phyloP scores from a whole-genome alignment of 768 basidiomycete species.

The Serpula lacrymans region DNA sequence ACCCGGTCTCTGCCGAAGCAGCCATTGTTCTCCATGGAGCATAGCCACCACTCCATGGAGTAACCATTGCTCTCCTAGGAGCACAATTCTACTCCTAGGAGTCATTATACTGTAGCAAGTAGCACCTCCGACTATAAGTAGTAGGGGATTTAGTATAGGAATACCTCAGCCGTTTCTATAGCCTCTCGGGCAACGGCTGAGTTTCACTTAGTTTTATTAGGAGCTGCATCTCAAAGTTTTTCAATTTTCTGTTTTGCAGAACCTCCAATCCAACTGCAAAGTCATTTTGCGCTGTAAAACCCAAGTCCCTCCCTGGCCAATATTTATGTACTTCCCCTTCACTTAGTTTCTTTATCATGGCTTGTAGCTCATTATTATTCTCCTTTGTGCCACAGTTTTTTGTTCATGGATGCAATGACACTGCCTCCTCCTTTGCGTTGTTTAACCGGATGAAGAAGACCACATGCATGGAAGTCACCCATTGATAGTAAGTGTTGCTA shows the following conservation, averaged over 20 bases:
- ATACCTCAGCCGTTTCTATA: too few relatives aligned
- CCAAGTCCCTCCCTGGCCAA: not conserved
- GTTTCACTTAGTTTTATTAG: too few relatives aligned
- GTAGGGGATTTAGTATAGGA: too few relatives aligned
- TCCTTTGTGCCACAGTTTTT: not conserved
- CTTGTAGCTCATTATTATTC: not conserved
- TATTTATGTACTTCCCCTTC: not conserved
- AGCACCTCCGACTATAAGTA: too few relatives aligned
- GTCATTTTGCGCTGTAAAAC: not conserved
- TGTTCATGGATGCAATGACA: not conserved
- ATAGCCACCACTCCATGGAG: too few relatives aligned
- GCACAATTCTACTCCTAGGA: too few relatives aligned
- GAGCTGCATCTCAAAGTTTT: not conserved
- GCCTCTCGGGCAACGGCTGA: too few relatives aligned
- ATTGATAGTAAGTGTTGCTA: conserved; percentile 15
- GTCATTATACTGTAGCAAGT: too few relatives aligned
- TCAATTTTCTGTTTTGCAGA: not conserved
- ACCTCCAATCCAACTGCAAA: not conserved
- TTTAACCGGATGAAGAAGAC: conserved; percentile 17
- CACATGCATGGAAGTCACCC: conserved; percentile 21
- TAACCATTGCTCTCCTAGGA: too few relatives aligned
- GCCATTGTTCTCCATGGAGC: too few relatives aligned
- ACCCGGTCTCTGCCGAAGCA: too few relatives aligned
- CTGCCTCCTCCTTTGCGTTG: conserved; percentile 13
- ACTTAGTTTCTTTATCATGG: not conserved